Base-by-base conservation (phyloP, 345 rosid species). In the Reutealis trisperma region DNA sequence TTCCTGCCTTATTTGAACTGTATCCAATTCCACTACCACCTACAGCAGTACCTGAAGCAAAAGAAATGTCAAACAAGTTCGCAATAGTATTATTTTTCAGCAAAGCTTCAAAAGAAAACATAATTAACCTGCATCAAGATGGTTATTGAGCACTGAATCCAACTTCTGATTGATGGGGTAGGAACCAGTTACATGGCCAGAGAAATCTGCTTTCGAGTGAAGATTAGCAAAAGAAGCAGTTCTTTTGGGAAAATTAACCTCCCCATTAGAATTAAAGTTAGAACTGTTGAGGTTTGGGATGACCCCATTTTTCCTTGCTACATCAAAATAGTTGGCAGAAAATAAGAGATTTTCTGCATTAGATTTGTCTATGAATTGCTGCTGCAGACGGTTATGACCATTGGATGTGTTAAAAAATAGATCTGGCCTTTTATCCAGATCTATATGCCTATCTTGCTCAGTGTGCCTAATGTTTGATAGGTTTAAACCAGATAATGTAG, bases 211-310 rank as follows among this genome's bases (percentile, higher is more conserved):
- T 58, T 78, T 80, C 55, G 89, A 81, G 81, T 85, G 85, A 57
- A 91, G 91, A 87, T 88, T 90, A 74, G 90, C 85, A 49, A 90
- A 89, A 77, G 96, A 90, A 81, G 83, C 81, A 71, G 89, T 85
- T 87, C 88, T 81, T 83, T 81, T 90, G 22, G 94, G 94, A 76
- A 93, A 80, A 75, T 82, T 85, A 74, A 74, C 83, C 75, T 83
- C 89, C 61, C 90, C 88, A 64, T 75, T 80, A 65, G 88, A 80
- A 86, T 75, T 82, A 73, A 81, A 68, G 34, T 79, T 77, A 67
- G 89, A 84, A 85, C 85, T 81, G 79, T 82, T 84, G 79, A 75
- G 74, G 71, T 84, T 83, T 37, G 90, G 80, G 34, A 80, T 9
- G 54, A 66, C 62, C 73, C 87, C 88, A 77, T 81, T 85, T 67